Evolutionary conservation across 306 rosid genomes (phyloP), one percentile per base, ranked within the genome.

Genomic region (Sicyos edulis): DNA sequence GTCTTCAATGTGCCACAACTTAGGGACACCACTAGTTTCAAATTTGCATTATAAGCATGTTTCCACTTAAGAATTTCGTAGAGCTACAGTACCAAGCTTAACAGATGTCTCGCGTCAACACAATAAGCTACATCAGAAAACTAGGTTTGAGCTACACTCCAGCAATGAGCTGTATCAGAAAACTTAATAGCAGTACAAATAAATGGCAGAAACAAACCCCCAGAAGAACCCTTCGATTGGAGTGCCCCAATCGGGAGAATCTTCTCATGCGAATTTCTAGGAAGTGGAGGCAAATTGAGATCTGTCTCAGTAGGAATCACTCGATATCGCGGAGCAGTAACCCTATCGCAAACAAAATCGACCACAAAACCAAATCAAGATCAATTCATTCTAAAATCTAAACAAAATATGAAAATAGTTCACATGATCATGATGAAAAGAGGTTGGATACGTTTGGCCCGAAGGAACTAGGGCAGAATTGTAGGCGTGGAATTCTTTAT

Each of bases 231-330:
- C 73, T 79, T 83, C 50, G 96, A 80, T 57, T 83, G 89, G 29
- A 83, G 78, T 56, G 91, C 81, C 50, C 81, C 83, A 72, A 81
- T 73, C 19, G 91, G 96, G 76, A 88, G 91, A 78, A 86, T 83
- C 78, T 84, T 85, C 17, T 85, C 96, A 0, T 84, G 88, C 16
- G 84, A 85, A 78, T 71, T 79, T 4, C 90, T 64, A 60, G 82
- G 82, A 57, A 85, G 82, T 7, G 98, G 98, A 13, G 96, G 98
- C 60, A 76, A 75, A 74, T 92, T 90, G 6, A 92, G 89, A 77
- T 92, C 98, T 8, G 96, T 92, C 83, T 90, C 88, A 16, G 88
- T 90, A 6, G 98, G 98, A 54, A 92, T 85, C 91, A 92, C 91
- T 78, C 96, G 88, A 75, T 92, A 92, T 40, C 96, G 87, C 11